Evolutionary conservation across 2,329 filamentous ascomycete genomes (phyloP), one percentile per base, ranked within the genome.

Genomic region (Fusarium poae): DNA sequence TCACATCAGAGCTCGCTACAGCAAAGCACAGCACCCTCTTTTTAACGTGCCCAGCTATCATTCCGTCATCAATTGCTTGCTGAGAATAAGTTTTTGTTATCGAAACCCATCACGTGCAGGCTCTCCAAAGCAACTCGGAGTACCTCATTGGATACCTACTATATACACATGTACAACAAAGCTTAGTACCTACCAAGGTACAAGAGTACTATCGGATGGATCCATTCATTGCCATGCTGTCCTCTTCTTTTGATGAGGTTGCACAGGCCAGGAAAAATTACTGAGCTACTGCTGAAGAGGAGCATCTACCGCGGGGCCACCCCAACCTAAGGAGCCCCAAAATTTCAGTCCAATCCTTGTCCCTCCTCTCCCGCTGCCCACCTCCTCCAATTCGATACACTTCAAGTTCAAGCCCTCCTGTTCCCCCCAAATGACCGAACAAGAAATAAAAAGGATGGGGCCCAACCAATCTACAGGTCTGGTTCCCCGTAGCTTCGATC

Each of bases 301-400:
- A 66, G 55, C 57, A 66, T 62, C 69, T 69, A 68, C 65, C 65
- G 57, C 57, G 45, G 54, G 32, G 32, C 48, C 67, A 66, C 67
- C 67, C 50, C 63, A 70, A 70, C 58, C 57, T 70, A 50, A 48
- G 64, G 64, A 60, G 67, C 67, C 67, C 67, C 58, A 70, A 70
- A 67, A 61, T 55, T 70, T 70, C 30, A 42, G 29, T 30, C 67
- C 45, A 56, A 70, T 67, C 57, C 67, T 46, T 59, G 62, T 53
- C 39, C 52, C 52, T 58, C 25, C 34, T 54, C 61, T 54, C 56
- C 50, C 45, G 7, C 7, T 27, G 27, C 27, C 8, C 27, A 30
- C 42, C 51, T 59, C 62, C 57, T 59, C 62, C 67, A 69, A 70
- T 65, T 65, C 61, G 54, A 65, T 53, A 20, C 53, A 50, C 62